Evolutionary conservation across 2,329 filamentous ascomycete genomes (phyloP).

Genomic region (Botrytis tulipae): DNA sequence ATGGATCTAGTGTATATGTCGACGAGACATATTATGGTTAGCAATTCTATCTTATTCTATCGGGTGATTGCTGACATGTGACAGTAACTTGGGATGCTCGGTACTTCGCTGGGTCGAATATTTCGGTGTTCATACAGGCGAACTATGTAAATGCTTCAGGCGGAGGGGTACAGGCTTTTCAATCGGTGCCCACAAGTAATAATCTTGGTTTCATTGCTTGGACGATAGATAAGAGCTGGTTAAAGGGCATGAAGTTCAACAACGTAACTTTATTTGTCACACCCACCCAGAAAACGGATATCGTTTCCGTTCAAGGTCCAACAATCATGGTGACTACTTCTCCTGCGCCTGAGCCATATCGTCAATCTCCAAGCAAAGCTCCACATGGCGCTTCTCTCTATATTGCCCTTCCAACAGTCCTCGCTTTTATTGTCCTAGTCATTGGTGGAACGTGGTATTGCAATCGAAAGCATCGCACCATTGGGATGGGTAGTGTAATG

Average conservation of each 20-base stretch:
- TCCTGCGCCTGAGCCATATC: slow-evolving; percentile 28
- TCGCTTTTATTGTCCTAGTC: slow-evolving; percentile 33
- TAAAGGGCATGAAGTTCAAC: slow-evolving; percentile 29
- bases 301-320: slow-evolving; percentile 28
- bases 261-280: slow-evolving; percentile 35
- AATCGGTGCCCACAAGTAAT: slow-evolving; percentile 28
- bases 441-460: slow-evolving; percentile 31
- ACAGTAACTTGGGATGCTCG: slow-evolving; percentile 38
- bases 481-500: slow-evolving; percentile 38
- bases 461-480: slow-evolving; percentile 34
- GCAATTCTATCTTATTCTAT: not conserved
- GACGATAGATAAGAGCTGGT: slow-evolving; percentile 33
- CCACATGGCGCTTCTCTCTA: slow-evolving; percentile 34
- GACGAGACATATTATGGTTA: slow-evolving; percentile 37
- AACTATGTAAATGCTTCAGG: slow-evolving; percentile 35
- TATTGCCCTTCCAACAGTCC: slow-evolving; percentile 35
- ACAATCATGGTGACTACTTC: slow-evolving; percentile 31
- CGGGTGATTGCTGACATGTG: not conserved
- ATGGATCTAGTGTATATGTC: slow-evolving; percentile 34
- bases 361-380: slow-evolving; percentile 24
- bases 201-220: slow-evolving; percentile 32
- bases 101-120: slow-evolving; percentile 32
- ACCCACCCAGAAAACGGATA: slow-evolving; percentile 25
- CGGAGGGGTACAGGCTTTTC: slow-evolving; percentile 34
- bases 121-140: slow-evolving; percentile 32